Evolutionary conservation across 495 filamentous ascomycete species (phyloP).

Genomic region (Trichoderma asperelloides): DNA sequence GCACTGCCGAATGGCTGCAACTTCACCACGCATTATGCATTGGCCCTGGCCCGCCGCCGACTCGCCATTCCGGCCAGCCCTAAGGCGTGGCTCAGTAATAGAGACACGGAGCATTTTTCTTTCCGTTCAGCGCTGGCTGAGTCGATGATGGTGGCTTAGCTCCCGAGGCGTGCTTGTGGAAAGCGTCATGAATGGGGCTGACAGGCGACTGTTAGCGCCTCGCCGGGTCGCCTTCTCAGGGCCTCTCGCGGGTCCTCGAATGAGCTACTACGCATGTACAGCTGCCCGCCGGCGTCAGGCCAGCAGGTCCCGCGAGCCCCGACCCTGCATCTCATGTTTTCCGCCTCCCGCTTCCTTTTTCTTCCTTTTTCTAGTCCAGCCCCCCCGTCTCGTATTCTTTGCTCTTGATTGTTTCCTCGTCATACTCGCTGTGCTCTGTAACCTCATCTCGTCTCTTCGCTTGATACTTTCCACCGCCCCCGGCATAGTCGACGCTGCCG

Average conservation of each 20-base stretch:
- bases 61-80: background rate
- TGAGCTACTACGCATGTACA: background rate
- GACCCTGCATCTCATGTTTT: background rate
- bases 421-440: background rate
- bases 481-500: background rate
- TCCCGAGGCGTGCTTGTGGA: background rate
- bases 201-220: background rate
- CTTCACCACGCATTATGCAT: background rate
- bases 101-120: background rate
- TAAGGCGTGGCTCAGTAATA: background rate
- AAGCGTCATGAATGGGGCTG: conserved; percentile 1
- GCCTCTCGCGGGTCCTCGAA: background rate
- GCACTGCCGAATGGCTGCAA: background rate
- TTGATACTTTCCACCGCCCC: background rate
- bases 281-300: background rate
- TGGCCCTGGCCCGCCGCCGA: too few species aligned
- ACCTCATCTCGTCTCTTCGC: background rate
- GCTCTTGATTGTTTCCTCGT: background rate
- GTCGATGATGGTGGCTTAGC: conserved; percentile 3
- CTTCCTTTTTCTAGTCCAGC: background rate
- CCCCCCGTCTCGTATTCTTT: background rate
- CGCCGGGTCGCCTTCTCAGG: background rate
- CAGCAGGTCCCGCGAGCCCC: background rate
- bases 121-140: background rate
- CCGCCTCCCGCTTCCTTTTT: background rate